Conservation (phyloP, 805 yeast genomes). For the Candida koratica region DNA sequence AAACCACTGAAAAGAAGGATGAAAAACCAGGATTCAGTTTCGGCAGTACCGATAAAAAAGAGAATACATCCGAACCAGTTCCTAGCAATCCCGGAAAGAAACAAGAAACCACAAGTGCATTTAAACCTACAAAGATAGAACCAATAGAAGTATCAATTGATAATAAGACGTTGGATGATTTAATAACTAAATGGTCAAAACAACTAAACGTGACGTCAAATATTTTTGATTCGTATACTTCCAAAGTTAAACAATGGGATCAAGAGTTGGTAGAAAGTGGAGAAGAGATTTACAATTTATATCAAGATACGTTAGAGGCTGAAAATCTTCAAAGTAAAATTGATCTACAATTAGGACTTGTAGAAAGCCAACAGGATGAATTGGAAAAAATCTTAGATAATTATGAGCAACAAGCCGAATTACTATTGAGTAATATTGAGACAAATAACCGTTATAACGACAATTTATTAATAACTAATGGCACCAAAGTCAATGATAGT, state of each 20-base stretch:
- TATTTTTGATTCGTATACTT: constrained; percentile 71
- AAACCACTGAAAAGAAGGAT: constrained; percentile 11
- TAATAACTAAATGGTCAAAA: constrained; percentile 88
- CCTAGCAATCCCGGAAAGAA: constrained; percentile 14
- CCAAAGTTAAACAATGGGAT: constrained; percentile 82
- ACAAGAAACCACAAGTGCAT: constrained; percentile 13
- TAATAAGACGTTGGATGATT: constrained; percentile 88
- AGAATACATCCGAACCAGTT: constrained; percentile 12
- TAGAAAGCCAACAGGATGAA: constrained; percentile 90
- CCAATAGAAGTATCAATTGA: constrained; percentile 74
- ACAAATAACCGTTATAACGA: constrained; percentile 16
- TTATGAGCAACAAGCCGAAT: constrained; percentile 73
- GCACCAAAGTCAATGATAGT: constrained; percentile 13
- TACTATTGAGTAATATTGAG: constrained; percentile 39
- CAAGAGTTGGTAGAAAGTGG: constrained; percentile 77
- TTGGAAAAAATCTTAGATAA: constrained; percentile 75
- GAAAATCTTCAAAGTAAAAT: constrained; percentile 81
- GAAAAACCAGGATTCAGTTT: constrained; percentile 12
- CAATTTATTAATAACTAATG: constrained; percentile 9
- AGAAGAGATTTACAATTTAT: constrained; percentile 73
- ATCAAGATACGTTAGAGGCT: constrained; percentile 73
- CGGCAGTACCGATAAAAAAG: constrained; percentile 7
- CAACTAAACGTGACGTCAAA: constrained; percentile 71
- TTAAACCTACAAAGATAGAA: constrained; percentile 52
- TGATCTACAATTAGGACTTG: constrained; percentile 81